These are phyloP conservation scores for Ceratocystis papillata DNA, from an alignment of 2,329 filamentous ascomycete species.

Conservation along the genomic window DNA sequence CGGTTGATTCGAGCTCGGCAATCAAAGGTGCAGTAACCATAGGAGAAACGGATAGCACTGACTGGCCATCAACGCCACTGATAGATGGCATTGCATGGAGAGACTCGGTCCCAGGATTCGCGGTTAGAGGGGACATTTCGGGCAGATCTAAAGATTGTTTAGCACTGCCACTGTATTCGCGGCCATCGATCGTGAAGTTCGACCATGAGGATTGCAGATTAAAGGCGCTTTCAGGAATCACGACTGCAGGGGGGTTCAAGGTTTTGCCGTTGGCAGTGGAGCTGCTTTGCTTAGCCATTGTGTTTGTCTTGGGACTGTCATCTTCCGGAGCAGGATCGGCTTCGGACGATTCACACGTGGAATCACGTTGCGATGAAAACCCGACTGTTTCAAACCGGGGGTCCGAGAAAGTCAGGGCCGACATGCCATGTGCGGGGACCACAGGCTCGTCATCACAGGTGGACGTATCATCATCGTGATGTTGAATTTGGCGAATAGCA, in stretches of 20 bases:
- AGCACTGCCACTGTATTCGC: slow-evolving; percentile 30
- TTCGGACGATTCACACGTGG: slow-evolving; percentile 36
- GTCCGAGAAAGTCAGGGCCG: slow-evolving; percentile 12
- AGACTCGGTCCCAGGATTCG: neutral
- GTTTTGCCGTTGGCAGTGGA: slow-evolving; percentile 35
- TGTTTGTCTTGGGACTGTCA: neutral
- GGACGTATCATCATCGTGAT: slow-evolving; percentile 30
- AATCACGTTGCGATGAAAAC: slow-evolving; percentile 32
- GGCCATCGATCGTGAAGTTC: slow-evolving; percentile 47
- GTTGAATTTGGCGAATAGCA: slow-evolving; percentile 27
- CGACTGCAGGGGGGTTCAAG: slow-evolving; percentile 39
- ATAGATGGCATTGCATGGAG: slow-evolving; percentile 6
- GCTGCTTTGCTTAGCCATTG: slow-evolving; percentile 24
- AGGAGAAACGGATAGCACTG: neutral
- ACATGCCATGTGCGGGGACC: slow-evolving; percentile 27
- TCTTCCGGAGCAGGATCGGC: slow-evolving; percentile 29
- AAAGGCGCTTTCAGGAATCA: slow-evolving; percentile 37
- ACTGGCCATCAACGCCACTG: neutral
- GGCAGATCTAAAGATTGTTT: slow-evolving; percentile 19
- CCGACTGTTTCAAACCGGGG: slow-evolving; percentile 15
- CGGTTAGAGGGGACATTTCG: slow-evolving; percentile 25
- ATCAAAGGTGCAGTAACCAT: neutral
- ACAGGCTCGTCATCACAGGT: slow-evolving; percentile 29
- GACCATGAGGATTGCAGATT: slow-evolving; percentile 52
- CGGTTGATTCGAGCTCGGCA: neutral